These are phyloP conservation scores for Tuber magnatum DNA, from an alignment of 495 filamentous ascomycete genomes.

Conservation along the genomic window DNA sequence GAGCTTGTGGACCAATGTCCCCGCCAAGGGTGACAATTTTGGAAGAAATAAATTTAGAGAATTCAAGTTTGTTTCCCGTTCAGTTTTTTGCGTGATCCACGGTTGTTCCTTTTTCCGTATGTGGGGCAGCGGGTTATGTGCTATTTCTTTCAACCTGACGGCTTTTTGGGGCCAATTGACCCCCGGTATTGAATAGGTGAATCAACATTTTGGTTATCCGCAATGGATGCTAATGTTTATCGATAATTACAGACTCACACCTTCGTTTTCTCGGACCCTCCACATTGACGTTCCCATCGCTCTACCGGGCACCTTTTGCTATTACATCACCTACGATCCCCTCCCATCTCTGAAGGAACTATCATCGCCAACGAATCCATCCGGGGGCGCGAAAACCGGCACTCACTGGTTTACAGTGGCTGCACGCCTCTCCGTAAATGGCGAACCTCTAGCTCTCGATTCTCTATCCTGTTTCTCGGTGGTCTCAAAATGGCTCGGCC, in stretches of 20 bases:
- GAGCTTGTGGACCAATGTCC: slow-evolving; percentile 92
- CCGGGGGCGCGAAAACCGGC: slow-evolving; percentile 53
- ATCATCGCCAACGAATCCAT: slow-evolving; percentile 33
- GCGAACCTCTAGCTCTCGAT: slow-evolving; percentile 64
- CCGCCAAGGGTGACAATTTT: slow-evolving; percentile 65
- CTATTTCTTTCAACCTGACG: not conserved
- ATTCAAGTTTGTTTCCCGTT: slow-evolving; percentile 62
- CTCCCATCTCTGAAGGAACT: slow-evolving; percentile 56
- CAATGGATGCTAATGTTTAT: slow-evolving; percentile 12
- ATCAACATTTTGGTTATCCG: not conserved
- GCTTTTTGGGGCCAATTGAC: not conserved
- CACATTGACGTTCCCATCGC: slow-evolving; percentile 80
- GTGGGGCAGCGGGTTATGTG: not conserved
- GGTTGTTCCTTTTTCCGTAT: not conserved
- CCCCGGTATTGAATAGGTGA: not conserved
- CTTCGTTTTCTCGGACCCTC: slow-evolving; percentile 86
- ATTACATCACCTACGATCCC: slow-evolving; percentile 87
- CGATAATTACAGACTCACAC: slow-evolving; percentile 57
- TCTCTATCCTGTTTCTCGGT: slow-evolving; percentile 89
- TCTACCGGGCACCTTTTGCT: slow-evolving; percentile 83
- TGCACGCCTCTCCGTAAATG: slow-evolving; percentile 67
- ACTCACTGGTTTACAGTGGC: slow-evolving; percentile 89
- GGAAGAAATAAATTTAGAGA: slow-evolving; percentile 68
- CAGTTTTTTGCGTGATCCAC: slow-evolving; percentile 5
- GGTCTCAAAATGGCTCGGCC: slow-evolving; percentile 97